Evolutionary conservation across 352 stramenopile species (phyloP), one percentile per base, ranked within the genome.

Genomic region (Globisporangium viniferum): DNA sequence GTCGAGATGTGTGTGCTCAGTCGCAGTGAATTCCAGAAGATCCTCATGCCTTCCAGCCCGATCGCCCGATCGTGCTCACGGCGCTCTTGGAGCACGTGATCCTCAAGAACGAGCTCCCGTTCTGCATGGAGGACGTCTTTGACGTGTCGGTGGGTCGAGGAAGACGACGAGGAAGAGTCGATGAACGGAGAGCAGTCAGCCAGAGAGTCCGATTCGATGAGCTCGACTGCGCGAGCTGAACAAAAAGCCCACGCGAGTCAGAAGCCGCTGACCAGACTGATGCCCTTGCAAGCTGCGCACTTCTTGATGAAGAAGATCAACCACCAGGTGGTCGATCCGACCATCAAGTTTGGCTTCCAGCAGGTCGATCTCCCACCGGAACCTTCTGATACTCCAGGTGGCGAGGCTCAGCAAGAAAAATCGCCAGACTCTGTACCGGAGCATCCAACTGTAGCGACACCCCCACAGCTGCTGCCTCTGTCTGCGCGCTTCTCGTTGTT

Each of bases 1-100:
- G 73, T 82, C 15, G 76, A 84, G 54, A 82, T 86, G 74, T 81
- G 78, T 12, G 75, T 86, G 12, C 67, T 86, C 35, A 67, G 64
- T 41, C 73, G 76, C 46, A 64, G 61, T 0, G 63, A 68, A 2
- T 86, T 86, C 48, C 74, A 81, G 36, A 59, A 41, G 0, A 66
- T 84, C 9, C 49, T 86, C 27, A 64, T 59, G 29, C 64, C 12
- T 77, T 79, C 35, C 71, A 73, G 0, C 62, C 67, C 0, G 76
- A 86, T 29, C 72, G 72, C 5, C 69, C 73, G 29, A 70, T 71
- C 22, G 74, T 83, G 7, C 71, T 81, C 22, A 59, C 58, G 9
- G 71, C 78, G 51, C 80, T 82, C 46, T 66, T 82, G 53, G 72
- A 74, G 5, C 66, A 67, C 29, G 69, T 74, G n/a, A 66, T 82